A percentile compares a stretch with the other conserved stretches of the same genome.
These are phyloP conservation scores for Rutstroemia sp. DNA, from an alignment of 2,329 filamentous ascomycete species.

Conservation along the genomic window DNA sequence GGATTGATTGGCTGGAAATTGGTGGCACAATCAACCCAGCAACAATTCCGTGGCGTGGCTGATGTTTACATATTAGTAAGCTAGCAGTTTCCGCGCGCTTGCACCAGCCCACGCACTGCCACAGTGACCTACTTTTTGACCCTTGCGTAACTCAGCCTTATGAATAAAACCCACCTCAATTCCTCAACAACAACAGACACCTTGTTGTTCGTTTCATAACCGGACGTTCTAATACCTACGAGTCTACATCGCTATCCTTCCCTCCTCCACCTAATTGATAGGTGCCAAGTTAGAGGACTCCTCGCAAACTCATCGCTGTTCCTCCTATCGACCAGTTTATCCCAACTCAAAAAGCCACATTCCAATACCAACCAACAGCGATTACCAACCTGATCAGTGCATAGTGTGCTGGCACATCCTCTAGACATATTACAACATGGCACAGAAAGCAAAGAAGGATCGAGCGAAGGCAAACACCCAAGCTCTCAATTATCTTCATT, in stretches of 20 bases:
- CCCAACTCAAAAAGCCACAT: slow-evolving; percentile 1
- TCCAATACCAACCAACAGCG: not conserved
- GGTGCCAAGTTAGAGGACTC: too few relatives aligned
- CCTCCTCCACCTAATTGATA: too few relatives aligned
- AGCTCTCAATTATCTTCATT: slow-evolving; percentile 73
- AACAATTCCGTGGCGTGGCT: slow-evolving; percentile 4
- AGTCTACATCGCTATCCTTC: too few relatives aligned
- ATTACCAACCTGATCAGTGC: not conserved
- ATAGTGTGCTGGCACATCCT: too few relatives aligned
- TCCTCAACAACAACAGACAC: not conserved
- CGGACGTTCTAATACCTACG: too few relatives aligned
- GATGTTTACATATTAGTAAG: not conserved
- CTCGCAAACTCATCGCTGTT: too few relatives aligned
- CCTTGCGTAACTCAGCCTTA: slow-evolving; percentile 6
- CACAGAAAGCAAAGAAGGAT: slow-evolving; percentile 33
- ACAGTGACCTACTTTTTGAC: not conserved
- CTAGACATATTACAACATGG: slow-evolving; percentile 18
- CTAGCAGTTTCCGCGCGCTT: not conserved
- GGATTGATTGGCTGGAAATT: slow-evolving; percentile 7
- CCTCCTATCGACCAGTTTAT: not conserved
- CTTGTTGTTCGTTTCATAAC: not conserved
- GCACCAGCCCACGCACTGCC: not conserved
- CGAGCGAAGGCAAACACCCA: slow-evolving; percentile 72
- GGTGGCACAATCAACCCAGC: slow-evolving; percentile 4
- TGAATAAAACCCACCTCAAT: not conserved